A percentile compares a stretch with the other conserved stretches of the same genome.
Evolutionary conservation across 495 filamentous ascomycete species (phyloP).

Genomic region (Tetracladium marchalianum): DNA sequence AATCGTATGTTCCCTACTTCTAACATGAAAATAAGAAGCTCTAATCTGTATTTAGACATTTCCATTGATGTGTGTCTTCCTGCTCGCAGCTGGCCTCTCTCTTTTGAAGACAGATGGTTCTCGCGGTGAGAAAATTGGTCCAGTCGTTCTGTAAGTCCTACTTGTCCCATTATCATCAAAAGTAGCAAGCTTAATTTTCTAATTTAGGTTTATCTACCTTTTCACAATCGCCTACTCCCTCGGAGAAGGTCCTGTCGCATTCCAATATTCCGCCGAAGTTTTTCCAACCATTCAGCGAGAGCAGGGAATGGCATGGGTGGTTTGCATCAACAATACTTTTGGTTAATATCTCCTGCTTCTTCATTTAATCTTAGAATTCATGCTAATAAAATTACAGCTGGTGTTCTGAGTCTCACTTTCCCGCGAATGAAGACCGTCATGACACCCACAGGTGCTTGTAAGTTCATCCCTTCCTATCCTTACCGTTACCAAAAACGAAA

Average conservation of each 20-base stretch:
- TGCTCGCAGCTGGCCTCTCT: constrained; percentile 71
- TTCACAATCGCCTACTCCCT: constrained; percentile 70
- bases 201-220: constrained; percentile 50
- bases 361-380: no score
- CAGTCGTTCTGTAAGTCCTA: constrained; percentile 2
- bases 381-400: constrained; percentile 35
- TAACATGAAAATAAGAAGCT: no score
- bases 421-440: constrained; percentile 38
- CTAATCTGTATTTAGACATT: constrained; percentile 54
- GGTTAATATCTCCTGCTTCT: constrained; percentile 6
- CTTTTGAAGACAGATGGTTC: constrained; percentile 61
- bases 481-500: no score
- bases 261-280: constrained; percentile 75
- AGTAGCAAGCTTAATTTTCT: not conserved
- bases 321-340: constrained; percentile 38
- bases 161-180: not conserved
- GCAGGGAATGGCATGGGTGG: constrained; percentile 56
- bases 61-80: constrained; percentile 58
- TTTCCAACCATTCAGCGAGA: constrained; percentile 69
- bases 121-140: constrained; percentile 29
- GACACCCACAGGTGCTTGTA: constrained; percentile 44
- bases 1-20: constrained; percentile 35
- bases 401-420: constrained; percentile 49
- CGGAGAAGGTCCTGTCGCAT: constrained; percentile 77
- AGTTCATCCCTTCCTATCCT: not conserved